These are phyloP conservation scores for Tetrastigma voinierianum DNA, from an alignment of 164 flowering plant species.

Conservation along the genomic window DNA sequence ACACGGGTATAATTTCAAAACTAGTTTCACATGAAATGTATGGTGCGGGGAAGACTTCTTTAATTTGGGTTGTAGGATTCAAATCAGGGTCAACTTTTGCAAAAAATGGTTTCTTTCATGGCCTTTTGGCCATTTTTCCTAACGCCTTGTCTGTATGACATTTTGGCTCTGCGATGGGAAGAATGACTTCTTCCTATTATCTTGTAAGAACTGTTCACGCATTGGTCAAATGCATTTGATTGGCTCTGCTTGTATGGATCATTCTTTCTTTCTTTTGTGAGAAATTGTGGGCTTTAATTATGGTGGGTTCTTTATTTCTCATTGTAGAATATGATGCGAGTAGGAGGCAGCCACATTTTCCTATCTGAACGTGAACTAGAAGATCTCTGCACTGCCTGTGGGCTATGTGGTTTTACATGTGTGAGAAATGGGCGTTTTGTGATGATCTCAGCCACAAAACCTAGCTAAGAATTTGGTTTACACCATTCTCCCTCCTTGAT, in stretches of 20 bases:
- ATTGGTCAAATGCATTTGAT: not conserved
- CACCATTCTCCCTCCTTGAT: not conserved
- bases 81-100: not conserved
- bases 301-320: conserved; percentile 8
- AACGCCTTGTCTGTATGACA: not conserved
- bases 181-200: not conserved
- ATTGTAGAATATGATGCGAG: conserved; percentile 41
- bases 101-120: too few relatives aligned
- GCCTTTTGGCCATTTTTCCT: not conserved
- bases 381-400: conserved; percentile 76
- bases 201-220: not conserved
- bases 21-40: too few relatives aligned
- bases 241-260: too few relatives aligned
- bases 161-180: not conserved
- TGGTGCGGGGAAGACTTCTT: too few relatives aligned
- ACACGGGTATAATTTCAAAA: not conserved
- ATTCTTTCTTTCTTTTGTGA: too few relatives aligned
- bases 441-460: conserved; percentile 79
- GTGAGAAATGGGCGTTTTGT: conserved; percentile 64
- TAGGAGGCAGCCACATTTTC: conserved; percentile 52
- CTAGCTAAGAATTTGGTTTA: conserved; percentile 25
- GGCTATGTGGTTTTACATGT: conserved; percentile 57
- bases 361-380: conserved; percentile 67
- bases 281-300: not conserved
- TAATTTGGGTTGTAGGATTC: too few relatives aligned